phyloP scores from a whole-genome alignment of 2,329 filamentous ascomycete genomes.

The Ceratocystiopsis minuta region DNA sequence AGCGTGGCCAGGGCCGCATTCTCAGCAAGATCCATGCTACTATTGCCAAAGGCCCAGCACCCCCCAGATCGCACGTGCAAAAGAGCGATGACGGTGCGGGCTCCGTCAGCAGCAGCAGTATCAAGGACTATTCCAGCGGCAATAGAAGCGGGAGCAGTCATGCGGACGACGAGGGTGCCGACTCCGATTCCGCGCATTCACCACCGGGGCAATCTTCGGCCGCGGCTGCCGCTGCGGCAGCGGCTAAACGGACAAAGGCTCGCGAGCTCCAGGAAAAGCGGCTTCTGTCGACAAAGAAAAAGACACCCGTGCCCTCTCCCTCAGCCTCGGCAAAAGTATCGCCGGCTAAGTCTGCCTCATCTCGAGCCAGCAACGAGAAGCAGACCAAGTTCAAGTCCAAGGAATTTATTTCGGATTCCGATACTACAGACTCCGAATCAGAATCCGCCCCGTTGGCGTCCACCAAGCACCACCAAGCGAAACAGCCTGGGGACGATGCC shows the following conservation, averaged over 20 bases:
- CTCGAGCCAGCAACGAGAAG: slow-evolving; percentile 19
- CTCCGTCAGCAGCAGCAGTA: slow-evolving; percentile 3
- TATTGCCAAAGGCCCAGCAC: slow-evolving; percentile 31
- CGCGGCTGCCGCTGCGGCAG: background rate
- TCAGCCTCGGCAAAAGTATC: slow-evolving; percentile 18
- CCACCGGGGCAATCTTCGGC: slow-evolving; percentile 3
- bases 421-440: slow-evolving; percentile 31
- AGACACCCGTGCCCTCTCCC: slow-evolving; percentile 7
- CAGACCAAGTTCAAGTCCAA: slow-evolving; percentile 30
- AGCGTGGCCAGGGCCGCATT: slow-evolving; percentile 41
- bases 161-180: slow-evolving; percentile 13
- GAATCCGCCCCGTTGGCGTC: slow-evolving; percentile 13
- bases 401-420: slow-evolving; percentile 37
- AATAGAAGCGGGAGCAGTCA: slow-evolving; percentile 4
- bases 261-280: slow-evolving; percentile 39
- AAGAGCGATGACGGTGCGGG: slow-evolving; percentile 26
- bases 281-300: slow-evolving; percentile 27
- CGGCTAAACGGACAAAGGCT: slow-evolving; percentile 25
- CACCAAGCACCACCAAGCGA: slow-evolving; percentile 11
- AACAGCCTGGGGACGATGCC: background rate
- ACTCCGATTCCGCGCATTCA: slow-evolving; percentile 3
- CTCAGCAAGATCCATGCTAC: slow-evolving; percentile 43
- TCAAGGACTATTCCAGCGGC: slow-evolving; percentile 10
- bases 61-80: slow-evolving; percentile 31
- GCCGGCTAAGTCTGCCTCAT: slow-evolving; percentile 23